Evolutionary conservation across 768 basidiomycete genomes (phyloP).

Genomic region (Boletus speciosus): DNA sequence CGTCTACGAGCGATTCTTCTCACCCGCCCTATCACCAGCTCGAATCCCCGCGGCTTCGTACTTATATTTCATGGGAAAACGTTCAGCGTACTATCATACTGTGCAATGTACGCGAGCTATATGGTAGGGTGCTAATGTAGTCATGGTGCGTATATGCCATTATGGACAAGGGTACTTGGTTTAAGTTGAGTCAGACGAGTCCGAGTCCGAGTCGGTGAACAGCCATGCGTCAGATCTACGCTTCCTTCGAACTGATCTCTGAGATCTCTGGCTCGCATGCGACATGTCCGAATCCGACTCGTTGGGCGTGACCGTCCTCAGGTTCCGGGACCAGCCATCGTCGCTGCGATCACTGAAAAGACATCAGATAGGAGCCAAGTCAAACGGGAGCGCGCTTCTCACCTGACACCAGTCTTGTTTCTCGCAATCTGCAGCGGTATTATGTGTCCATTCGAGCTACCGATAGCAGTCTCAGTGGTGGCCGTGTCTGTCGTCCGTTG

Average conservation of each 20-base stretch:
- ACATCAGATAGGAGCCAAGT: neutral
- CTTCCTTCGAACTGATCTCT: constrained; percentile 7
- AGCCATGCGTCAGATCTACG: constrained; percentile 10
- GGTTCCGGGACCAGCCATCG: constrained; percentile 12
- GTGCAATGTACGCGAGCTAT: neutral
- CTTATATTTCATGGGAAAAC: neutral
- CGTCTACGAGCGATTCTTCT: no score
- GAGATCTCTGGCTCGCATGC: constrained; percentile 5
- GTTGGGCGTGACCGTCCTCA: constrained; percentile 1
- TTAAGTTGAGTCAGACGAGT: constrained; percentile 6
- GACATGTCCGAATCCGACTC: constrained; percentile 24
- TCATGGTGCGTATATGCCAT: neutral
- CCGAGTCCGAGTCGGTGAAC: constrained; percentile 2
- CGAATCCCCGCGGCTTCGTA: no score
- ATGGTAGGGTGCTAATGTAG: neutral
- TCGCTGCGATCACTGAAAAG: neutral
- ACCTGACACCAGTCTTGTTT: constrained; percentile 14
- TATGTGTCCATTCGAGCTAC: neutral
- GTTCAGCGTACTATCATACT: neutral
- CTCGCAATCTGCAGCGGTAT: constrained; percentile 22
- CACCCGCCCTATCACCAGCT: no score
- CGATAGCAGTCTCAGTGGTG: neutral
- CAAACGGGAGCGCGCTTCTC: neutral
- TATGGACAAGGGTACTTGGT: neutral
- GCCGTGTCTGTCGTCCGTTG: neutral